Evolutionary conservation across 352 stramenopile genomes (phyloP), one percentile per base, ranked within the genome.

Genomic region (Nothophytophthora sp.): DNA sequence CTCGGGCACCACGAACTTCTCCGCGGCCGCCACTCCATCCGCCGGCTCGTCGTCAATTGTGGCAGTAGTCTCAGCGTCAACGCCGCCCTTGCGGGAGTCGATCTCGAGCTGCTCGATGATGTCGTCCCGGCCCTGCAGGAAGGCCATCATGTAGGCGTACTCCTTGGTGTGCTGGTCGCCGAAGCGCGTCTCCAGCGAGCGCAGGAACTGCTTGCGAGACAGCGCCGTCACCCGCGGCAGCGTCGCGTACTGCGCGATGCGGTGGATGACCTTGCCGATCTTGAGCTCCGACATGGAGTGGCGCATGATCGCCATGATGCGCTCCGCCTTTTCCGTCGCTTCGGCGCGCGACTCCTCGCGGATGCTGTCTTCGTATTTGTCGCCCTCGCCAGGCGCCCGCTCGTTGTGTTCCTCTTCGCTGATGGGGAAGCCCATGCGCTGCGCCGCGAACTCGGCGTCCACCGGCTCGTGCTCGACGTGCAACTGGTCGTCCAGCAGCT

Each of bases 251-350:
- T 92, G 79, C 18, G 78, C 81, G 40, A 92, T 74, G 38, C 84
- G 82, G 34, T 92, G 81, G 36, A 92, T 81, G 6, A 95, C 76
- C 47, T 86, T 84, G 52, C 84, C 79, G 23, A 92, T 91, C 55
- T 89, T 75, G 9, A 91, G 63, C 41, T 95, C 85, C 23, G 76
- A 92, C 78, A 95, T 89, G 50, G 81, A 90, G 57, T 92, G 79
- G 10, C 85, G 81, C 32, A 95, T 42, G 35, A 92, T 68, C 4
- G 80, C 79, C 42, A 95, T 71, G 33, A 95, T 86, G 32, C 70
- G 64, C 67, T 95, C 85, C 19, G 85, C 82, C 56, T 90, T 92
- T 23, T 58, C 63, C 1, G 75, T 88, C 1, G 85, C 81, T 22
- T 81, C 72, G 15, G 66, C 63, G 36, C 85, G 68, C 7, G 72